These are phyloP conservation scores for Talaromyces rugulosus DNA, from an alignment of 2,329 filamentous ascomycete species.

Conservation along the genomic window DNA sequence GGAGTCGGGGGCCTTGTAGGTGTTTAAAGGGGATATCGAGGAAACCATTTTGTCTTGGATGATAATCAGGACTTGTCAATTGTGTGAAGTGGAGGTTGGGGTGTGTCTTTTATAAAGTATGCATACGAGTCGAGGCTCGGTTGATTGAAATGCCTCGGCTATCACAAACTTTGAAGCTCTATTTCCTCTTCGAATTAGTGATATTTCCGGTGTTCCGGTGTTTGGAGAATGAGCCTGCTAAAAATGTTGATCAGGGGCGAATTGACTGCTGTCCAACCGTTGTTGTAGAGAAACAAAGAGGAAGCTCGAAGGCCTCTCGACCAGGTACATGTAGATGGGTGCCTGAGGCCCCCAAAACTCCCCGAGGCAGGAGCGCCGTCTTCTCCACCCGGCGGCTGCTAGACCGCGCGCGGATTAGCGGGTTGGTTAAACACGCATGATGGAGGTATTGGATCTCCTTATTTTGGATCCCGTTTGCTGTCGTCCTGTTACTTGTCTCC, in stretches of 20 bases:
- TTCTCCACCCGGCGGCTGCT: neutral
- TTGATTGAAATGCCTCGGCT: neutral
- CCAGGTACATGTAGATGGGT: neutral
- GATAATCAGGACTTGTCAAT: neutral
- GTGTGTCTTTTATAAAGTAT: neutral
- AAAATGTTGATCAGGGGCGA: neutral
- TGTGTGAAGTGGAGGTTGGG: neutral
- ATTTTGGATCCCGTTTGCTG: neutral
- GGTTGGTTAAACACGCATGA: neutral
- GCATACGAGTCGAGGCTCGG: neutral
- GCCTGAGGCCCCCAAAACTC: neutral
- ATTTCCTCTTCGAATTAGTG: neutral
- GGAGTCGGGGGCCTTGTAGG: conserved; percentile 8
- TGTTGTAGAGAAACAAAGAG: neutral
- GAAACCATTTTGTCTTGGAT: conserved; percentile 7
- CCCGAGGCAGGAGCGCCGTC: neutral
- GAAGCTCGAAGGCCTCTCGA: neutral
- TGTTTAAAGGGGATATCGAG: conserved; percentile 11
- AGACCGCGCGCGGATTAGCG: neutral
- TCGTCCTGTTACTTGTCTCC: neutral
- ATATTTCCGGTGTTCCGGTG: neutral
- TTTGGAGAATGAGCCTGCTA: neutral
- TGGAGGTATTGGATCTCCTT: neutral
- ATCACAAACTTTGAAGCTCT: neutral
- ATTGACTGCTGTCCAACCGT: neutral